phyloP scores from a whole-genome alignment of 805 yeast species.

The Starmerella sp. region DNA sequence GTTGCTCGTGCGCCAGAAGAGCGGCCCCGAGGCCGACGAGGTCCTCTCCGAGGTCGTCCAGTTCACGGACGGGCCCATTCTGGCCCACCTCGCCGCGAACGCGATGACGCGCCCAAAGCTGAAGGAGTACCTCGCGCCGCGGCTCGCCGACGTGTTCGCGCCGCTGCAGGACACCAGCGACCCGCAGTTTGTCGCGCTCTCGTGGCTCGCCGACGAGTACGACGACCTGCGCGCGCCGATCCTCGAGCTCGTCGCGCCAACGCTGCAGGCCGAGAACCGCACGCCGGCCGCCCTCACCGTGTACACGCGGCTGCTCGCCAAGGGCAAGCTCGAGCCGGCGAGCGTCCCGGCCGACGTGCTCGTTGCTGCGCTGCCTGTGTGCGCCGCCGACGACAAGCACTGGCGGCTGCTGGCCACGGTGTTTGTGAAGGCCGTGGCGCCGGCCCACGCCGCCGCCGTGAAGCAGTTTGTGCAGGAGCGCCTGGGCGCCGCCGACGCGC shows the following conservation, averaged over 20 bases:
- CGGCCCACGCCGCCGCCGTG: conserved; percentile 4
- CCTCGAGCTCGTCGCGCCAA: conserved; percentile 4
- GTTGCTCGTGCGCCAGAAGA: conserved; percentile 5
- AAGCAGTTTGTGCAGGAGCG: background rate
- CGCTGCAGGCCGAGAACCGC: background rate
- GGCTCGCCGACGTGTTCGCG: conserved; percentile 6
- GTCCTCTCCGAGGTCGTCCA: conserved; percentile 12
- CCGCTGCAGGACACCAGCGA: conserved; percentile 16
- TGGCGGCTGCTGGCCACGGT: conserved; percentile 13
- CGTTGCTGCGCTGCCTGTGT: background rate
- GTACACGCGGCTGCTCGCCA: conserved; percentile 7
- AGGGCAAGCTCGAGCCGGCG: conserved; percentile 4
- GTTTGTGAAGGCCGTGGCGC: conserved; percentile 6
- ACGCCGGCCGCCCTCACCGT: conserved; percentile 7
- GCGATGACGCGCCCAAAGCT: conserved; percentile 11
- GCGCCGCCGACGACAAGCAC: background rate
- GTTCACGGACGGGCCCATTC: conserved; percentile 17
- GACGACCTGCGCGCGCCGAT: conserved; percentile 12
- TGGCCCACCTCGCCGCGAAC: conserved; percentile 20
- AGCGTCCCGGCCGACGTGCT: background rate
- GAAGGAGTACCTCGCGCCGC: conserved; percentile 9
- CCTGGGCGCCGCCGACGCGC: background rate
- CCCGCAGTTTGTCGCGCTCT: conserved; percentile 18
- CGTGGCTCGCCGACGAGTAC: conserved; percentile 18
- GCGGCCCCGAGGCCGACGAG: conserved; percentile 7